Base-by-base conservation (phyloP, 768 basidiomycete genomes). In the Suillus spraguei region DNA sequence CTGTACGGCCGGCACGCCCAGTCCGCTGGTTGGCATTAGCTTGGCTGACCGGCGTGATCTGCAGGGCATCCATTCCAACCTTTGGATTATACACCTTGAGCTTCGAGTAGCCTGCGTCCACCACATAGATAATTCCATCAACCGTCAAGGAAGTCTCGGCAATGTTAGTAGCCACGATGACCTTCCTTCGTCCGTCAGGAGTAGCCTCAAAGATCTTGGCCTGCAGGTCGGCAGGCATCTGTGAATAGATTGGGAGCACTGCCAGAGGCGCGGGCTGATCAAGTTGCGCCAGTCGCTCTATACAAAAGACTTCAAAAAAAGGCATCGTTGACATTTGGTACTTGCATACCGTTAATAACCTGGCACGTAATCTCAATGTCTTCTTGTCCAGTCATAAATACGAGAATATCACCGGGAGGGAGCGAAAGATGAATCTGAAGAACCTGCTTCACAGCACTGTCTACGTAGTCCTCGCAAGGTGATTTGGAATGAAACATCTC, bases 321-420 rank as follows among this genome's bases (percentile, higher is more conserved):
- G 17, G 47, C 20, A 9, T 2, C 33, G 16, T 6, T n/a, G 17
- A 4, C 11, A 28, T 20, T 9, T 54, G 14, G 42, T 35, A 32
- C 33, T 36, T 5, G 72, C 84, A 53, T 59, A 95, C 95, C 95
- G 76, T 90, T 86, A 22, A 98, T 81, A 38, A 99, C 97, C 71
- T 94, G 91, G 72, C 97, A 99, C 13, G 95, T 99, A 36, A 94
- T 85, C 77, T 99, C 97, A 64, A 99, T 99, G 74, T 99, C 97
- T 78, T 99, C 97, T 78, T 99, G 97, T 42, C 97, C 97, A 33
- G 97, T 99, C 97, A 99, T 99, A 77, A 99, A 99, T 32, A 99
- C 95, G 47, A 99, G 81, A 59, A 99, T 92, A 78, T 99, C 97
- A 16, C 97, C 97, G 0, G 88, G 87, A 24, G 97, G 95, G 20